phyloP scores from a whole-genome alignment of 2,329 filamentous ascomycete genomes.

The Septoria petroselini region DNA sequence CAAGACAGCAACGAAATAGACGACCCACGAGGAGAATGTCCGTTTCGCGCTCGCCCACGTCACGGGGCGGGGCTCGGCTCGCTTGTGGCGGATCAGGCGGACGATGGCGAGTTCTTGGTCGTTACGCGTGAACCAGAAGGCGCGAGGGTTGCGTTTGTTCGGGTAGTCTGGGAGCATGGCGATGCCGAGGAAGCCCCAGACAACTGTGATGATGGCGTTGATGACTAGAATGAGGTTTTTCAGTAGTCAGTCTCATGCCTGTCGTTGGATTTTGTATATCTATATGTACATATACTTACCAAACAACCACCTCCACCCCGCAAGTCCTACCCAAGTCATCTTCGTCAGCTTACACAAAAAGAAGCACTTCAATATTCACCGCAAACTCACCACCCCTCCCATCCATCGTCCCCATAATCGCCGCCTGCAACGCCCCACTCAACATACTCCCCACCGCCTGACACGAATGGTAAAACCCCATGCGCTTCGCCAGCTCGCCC shows the following conservation, averaged over 20 bases:
- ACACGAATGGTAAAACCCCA: conserved; percentile 30
- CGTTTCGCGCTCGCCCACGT: conserved; percentile 46
- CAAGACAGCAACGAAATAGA: conserved; percentile 47
- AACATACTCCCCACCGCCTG: conserved; percentile 31
- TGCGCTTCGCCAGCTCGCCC: conserved; percentile 28
- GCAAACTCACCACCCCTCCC: conserved; percentile 21
- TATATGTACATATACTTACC: too few species aligned
- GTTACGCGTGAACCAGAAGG: conserved; percentile 47
- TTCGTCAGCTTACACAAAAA: too few species aligned
- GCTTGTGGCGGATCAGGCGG: conserved; percentile 45
- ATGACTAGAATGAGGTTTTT: conserved; percentile 33
- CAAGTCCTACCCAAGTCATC: too few species aligned
- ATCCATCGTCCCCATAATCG: conserved; percentile 36
- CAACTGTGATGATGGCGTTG: conserved; percentile 40
- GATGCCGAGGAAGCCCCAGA: conserved; percentile 37
- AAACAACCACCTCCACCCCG: conserved; percentile 39
- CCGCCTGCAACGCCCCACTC: conserved; percentile 29
- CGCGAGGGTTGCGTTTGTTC: conserved; percentile 38
- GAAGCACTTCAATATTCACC: too few species aligned
- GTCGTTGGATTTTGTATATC: too few species aligned
- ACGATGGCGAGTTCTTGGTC: conserved; percentile 46
- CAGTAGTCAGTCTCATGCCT: too few species aligned
- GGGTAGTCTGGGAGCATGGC: conserved; percentile 42
- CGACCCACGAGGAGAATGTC: conserved; percentile 45
- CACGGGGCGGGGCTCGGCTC: conserved; percentile 48